Evolutionary conservation across 176 grass and related monocot genomes (phyloP).

Genomic region (Eleusine indica): DNA sequence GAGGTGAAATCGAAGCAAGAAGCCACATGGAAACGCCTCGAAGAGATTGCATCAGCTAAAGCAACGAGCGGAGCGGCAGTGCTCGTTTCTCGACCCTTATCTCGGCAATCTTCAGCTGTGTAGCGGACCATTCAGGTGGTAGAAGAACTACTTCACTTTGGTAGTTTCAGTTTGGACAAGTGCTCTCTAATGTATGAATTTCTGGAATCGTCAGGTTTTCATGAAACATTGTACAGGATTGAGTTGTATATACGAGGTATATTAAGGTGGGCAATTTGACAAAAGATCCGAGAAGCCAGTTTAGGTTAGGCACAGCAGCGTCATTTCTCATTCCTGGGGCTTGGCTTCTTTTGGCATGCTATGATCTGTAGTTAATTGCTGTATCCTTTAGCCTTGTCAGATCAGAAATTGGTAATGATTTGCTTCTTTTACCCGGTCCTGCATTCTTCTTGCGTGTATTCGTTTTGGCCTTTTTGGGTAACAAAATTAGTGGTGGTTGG

Average conservation of each 20-base stretch:
- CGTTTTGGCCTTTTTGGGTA: background rate
- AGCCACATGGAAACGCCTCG: constrained; percentile 68
- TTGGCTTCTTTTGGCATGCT: constrained; percentile 42
- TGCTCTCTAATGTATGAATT: constrained; percentile 34
- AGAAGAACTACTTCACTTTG: constrained; percentile 15
- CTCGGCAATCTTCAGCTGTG: constrained; percentile 46
- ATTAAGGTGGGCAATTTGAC: constrained; percentile 54
- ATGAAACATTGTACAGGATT: constrained; percentile 61
- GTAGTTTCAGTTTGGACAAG: background rate
- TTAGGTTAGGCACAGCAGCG: constrained; percentile 36
- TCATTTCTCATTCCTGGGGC: constrained; percentile 22
- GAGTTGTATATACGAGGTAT: constrained; percentile 70
- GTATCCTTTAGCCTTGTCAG: constrained; percentile 45
- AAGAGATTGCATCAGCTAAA: constrained; percentile 68
- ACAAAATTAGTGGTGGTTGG: constrained; percentile 16
- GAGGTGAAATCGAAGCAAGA: constrained; percentile 56
- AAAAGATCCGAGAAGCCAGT: constrained; percentile 46
- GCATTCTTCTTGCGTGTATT: constrained; percentile 24
- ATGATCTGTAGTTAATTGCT: constrained; percentile 46
- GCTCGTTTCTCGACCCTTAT: constrained; percentile 50
- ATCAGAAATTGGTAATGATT: constrained; percentile 36
- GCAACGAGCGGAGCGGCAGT: constrained; percentile 67
- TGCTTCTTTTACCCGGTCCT: constrained; percentile 22
- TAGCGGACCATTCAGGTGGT: constrained; percentile 45
- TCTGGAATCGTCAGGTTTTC: constrained; percentile 33